These are phyloP conservation scores for Backusella westeae DNA, from an alignment of 192 early-diverging fungal species.

Conservation along the genomic window DNA sequence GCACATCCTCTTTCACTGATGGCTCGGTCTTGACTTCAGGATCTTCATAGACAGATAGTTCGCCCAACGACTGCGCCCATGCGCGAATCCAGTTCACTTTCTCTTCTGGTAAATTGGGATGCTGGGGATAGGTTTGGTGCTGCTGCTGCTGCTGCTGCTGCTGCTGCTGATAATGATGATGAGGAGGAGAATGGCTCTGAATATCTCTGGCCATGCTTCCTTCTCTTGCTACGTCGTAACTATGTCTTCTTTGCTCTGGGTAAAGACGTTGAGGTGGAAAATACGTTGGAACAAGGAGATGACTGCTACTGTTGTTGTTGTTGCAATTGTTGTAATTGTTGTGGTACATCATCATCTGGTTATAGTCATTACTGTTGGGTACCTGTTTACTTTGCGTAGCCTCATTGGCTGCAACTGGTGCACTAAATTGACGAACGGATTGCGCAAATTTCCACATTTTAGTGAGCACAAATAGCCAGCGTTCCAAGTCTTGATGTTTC, in stretches of 20 bases:
- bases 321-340: not conserved
- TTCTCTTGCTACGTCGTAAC: not conserved
- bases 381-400: not conserved
- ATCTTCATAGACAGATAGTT: slow-evolving; percentile 16
- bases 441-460: slow-evolving; percentile 32
- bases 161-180: not conserved
- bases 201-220: not conserved
- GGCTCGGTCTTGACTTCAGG: slow-evolving; percentile 9
- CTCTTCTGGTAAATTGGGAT: slow-evolving; percentile 3
- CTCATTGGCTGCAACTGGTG: not conserved
- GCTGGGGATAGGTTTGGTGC: not conserved
- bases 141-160: not conserved
- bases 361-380: not conserved
- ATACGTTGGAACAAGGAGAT: not conserved
- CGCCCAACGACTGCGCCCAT: slow-evolving; percentile 20
- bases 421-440: slow-evolving; percentile 1
- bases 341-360: not conserved
- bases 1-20: not conserved
- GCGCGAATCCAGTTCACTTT: slow-evolving; percentile 23
- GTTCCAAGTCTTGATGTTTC: slow-evolving; percentile 36
- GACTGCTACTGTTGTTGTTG: not conserved
- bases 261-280: not conserved
- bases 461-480: slow-evolving; percentile 39
- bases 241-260: not conserved
- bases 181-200: not conserved